A percentile compares a stretch with the other conserved stretches of the same genome.
Conservation (phyloP, 78 protist species). For the Creolimax fragrantissima region DNA sequence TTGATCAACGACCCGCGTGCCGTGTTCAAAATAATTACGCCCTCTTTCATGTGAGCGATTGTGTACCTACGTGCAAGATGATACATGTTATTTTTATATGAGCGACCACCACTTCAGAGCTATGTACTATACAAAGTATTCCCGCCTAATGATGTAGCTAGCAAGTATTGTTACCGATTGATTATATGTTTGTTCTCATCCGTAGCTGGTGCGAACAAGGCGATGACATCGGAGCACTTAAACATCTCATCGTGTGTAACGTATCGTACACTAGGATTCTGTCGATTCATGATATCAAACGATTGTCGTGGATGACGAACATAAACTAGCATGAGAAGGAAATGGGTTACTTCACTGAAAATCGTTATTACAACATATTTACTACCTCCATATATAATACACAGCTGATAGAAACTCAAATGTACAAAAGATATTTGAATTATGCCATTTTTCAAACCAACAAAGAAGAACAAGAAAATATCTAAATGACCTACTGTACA, state of each 20-base stretch:
- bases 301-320: too few relatives aligned
- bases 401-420: too few relatives aligned
- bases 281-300: too few relatives aligned
- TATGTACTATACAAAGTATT: too few relatives aligned
- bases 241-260: conserved; percentile 11
- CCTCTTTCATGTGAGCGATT: conserved; percentile 47
- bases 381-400: neutral
- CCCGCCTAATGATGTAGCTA: too few relatives aligned
- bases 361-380: neutral
- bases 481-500: too few relatives aligned
- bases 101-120: neutral
- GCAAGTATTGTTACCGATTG: too few relatives aligned
- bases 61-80: neutral
- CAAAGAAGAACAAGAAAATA: too few relatives aligned
- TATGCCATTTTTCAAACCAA: too few relatives aligned
- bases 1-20: conserved; percentile 68
- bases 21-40: conserved; percentile 68
- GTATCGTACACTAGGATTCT: neutral
- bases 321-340: neutral
- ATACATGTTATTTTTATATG: neutral
- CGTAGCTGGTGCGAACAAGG: conserved; percentile 52
- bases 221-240: conserved; percentile 39
- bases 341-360: neutral
- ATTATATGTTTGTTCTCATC: conserved; percentile 42
- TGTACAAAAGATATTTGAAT: neutral